phyloP scores from a whole-genome alignment of 176 grass and related monocot species.

The Olyra latifolia region DNA sequence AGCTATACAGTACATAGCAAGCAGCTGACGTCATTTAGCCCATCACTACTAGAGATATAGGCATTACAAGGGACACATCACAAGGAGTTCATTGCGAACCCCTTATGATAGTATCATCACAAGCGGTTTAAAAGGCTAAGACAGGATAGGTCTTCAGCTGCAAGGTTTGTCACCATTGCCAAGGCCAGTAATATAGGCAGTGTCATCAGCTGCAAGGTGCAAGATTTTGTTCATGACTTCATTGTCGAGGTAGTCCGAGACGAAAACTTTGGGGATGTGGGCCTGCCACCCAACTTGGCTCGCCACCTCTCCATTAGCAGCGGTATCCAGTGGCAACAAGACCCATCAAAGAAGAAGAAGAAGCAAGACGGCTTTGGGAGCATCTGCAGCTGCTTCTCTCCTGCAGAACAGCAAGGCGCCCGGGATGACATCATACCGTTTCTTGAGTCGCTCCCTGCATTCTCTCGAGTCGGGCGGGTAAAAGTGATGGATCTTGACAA shows the following conservation, averaged over 20 bases:
- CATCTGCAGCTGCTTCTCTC: background rate
- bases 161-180: background rate
- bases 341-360: background rate
- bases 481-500: conserved; percentile 33
- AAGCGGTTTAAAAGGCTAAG: too few species aligned
- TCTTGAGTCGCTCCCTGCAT: background rate
- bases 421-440: background rate
- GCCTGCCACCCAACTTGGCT: background rate
- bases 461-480: background rate
- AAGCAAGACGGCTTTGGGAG: background rate
- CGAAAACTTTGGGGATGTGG: background rate
- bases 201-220: background rate
- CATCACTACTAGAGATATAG: too few species aligned
- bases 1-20: too few species aligned
- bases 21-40: too few species aligned
- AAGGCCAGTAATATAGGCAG: background rate
- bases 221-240: background rate
- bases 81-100: too few species aligned
- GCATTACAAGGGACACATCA: too few species aligned
- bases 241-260: background rate
- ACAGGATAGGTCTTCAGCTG: too few species aligned
- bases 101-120: too few species aligned
- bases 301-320: conserved; percentile 2
- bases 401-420: background rate
- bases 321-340: background rate